Percentiles rank a stretch among this genome's conserved stretches.
Evolutionary conservation across 345 rosid genomes (phyloP).

Genomic region (Lagerstroemia speciosa): DNA sequence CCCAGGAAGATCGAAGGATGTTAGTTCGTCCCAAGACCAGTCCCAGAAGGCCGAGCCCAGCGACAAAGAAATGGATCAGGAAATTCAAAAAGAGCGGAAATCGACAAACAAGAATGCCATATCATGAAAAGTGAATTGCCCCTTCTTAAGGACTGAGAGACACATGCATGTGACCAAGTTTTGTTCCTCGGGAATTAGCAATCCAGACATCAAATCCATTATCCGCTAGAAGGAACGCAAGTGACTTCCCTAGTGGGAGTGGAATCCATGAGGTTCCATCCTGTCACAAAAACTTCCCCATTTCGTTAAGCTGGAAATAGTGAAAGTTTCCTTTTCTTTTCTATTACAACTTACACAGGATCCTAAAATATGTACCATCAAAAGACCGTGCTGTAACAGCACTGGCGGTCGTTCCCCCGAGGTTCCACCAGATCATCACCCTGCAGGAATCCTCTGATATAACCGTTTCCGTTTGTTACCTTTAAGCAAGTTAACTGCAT

Average conservation of each 20-base stretch:
- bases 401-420: conserved; percentile 26
- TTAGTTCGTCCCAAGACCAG: conserved; percentile 56
- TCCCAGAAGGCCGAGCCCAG: conserved; percentile 32
- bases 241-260: conserved; percentile 29
- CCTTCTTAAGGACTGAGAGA: conserved; percentile 33
- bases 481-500: conserved; percentile 13
- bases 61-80: too few species aligned
- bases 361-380: conserved; percentile 16
- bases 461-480: conserved; percentile 55
- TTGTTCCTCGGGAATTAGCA: conserved; percentile 40
- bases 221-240: conserved; percentile 43
- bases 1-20: conserved; percentile 41
- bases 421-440: conserved; percentile 24
- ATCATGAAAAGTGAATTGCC: conserved; percentile 11
- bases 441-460: conserved; percentile 36
- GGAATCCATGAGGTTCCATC: conserved; percentile 41
- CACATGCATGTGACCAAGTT: conserved; percentile 44
- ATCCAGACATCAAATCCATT: conserved; percentile 43
- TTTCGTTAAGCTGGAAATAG: too few species aligned
- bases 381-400: conserved; percentile 43
- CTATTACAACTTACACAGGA: not conserved
- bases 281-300: conserved; percentile 13
- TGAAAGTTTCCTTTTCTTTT: too few species aligned
- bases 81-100: too few species aligned
- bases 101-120: not conserved